phyloP scores from a whole-genome alignment of 345 rosid genomes.

The Nasturtium officinale region DNA sequence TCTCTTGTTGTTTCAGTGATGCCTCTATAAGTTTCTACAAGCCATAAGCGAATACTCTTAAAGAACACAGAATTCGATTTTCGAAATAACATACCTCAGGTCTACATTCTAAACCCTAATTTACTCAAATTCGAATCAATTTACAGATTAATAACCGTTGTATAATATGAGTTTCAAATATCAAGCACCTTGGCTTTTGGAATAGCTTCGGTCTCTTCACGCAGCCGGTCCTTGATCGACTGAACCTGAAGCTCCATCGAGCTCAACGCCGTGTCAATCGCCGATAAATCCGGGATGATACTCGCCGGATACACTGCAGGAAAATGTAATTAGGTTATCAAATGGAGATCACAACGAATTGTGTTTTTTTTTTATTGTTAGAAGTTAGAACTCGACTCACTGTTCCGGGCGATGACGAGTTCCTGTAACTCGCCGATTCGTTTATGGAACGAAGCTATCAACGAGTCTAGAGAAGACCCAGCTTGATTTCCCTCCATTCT shows the following conservation, averaged over 20 bases:
- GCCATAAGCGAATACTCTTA: too few species aligned
- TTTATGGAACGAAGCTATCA: slow-evolving; percentile 66
- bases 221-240: slow-evolving; percentile 71
- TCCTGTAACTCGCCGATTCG: slow-evolving; percentile 80
- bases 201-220: slow-evolving; percentile 75
- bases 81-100: neutral
- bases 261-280: slow-evolving; percentile 67
- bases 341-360: neutral
- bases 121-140: neutral
- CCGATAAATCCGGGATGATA: slow-evolving; percentile 65
- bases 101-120: neutral
- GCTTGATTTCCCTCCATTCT: slow-evolving; percentile 69
- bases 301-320: slow-evolving; percentile 77
- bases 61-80: neutral
- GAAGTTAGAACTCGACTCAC: slow-evolving; percentile 48
- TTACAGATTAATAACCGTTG: neutral
- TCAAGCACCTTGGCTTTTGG: slow-evolving; percentile 76
- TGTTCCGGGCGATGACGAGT: slow-evolving; percentile 89
- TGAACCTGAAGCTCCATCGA: slow-evolving; percentile 85
- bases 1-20: slow-evolving; percentile 71
- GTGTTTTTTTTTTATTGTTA: too few species aligned
- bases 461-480: slow-evolving; percentile 68
- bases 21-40: slow-evolving; percentile 78
- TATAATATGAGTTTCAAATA: neutral
- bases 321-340: neutral